A percentile compares a stretch with the other conserved stretches of the same genome.
Evolutionary conservation across 352 stramenopile genomes (phyloP).

Genomic region (Pythium rishiriense): DNA sequence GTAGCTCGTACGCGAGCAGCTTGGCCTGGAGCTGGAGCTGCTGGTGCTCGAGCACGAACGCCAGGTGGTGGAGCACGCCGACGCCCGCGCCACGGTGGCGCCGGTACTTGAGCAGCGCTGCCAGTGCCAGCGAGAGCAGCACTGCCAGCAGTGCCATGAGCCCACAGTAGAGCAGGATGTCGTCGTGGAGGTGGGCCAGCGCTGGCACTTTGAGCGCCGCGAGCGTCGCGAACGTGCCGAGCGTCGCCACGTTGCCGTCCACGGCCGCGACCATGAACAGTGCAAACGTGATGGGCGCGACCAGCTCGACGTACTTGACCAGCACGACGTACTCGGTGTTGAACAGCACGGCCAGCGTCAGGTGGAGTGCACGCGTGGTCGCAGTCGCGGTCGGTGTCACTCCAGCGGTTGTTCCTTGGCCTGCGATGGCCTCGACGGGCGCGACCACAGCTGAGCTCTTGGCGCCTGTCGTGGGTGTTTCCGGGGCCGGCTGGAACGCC

Average conservation of each 20-base stretch:
- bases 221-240: neutral
- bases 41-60: conserved; percentile 22
- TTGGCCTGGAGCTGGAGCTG: conserved; percentile 18
- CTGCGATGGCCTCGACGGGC: neutral
- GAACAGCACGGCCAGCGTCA: conserved; percentile 21
- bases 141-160: conserved; percentile 2
- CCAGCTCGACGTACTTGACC: conserved; percentile 29
- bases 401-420: neutral
- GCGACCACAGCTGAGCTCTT: neutral
- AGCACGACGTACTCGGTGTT: conserved; percentile 27
- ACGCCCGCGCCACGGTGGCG: neutral
- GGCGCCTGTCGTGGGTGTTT: neutral
- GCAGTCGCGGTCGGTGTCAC: neutral
- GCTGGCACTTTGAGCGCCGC: conserved; percentile 1
- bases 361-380: neutral
- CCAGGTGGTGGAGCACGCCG: conserved; percentile 11
- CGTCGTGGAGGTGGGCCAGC: conserved; percentile 6
- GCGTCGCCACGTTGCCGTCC: neutral
- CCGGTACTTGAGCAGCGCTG: neutral
- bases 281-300: conserved; percentile 10
- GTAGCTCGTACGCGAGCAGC: conserved; percentile 9
- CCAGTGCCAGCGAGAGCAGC: neutral
- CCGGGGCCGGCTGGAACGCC: conserved; percentile 2
- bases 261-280: conserved; percentile 6
- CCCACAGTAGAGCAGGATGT: neutral